Evolutionary conservation across 106 monocot species (phyloP), one percentile per base, ranked within the genome.

Genomic region (Acorus gramineus): DNA sequence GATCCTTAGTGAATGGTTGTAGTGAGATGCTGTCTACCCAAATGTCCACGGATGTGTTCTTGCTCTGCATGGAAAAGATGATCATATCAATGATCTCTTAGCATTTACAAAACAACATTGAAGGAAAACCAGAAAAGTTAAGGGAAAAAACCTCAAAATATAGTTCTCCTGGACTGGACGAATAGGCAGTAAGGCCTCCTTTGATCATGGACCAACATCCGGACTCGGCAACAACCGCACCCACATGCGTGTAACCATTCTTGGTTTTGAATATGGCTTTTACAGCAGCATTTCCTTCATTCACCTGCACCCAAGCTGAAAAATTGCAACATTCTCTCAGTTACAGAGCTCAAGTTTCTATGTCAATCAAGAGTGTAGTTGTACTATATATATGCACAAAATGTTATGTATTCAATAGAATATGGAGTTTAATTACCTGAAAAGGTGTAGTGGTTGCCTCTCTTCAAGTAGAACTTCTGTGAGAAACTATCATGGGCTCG

Each of bases 121-220:
- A 47, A 10, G 7, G 10, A 46, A 61, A 61, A 10, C 47, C 4
- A 61, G 10, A 44, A 61, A 61, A 10, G 8, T 46, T 11, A 0
- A 4, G 6, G 4, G 3, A 61, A 42, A 6, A 46, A 61, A 84
- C 86, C 84, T 89, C 79, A 44, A 94, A 94, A 57, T 66, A 84
- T 46, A 93, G 63, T 52, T 81, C 73, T 3, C 81, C 75, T 6
- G 79, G 68, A 2, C 81, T 84, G 28, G 86, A 70, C 3, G 52
- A 43, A 42, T 77, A 51, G 2, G 76, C 76, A 9, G 89, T 69
- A 52, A 93, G 64, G 2, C 89, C 89, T 72, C 93, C 93, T 79
- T 93, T 93, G 50, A 93, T 78, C 85, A 93, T 77, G 46, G 85
- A 81, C 89, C 89, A 94, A 53, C 93, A 93, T 1, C 85, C 82